Conservation (phyloP, 2,329 filamentous ascomycete genomes). For the Ceratocystis diversiconidia region DNA sequence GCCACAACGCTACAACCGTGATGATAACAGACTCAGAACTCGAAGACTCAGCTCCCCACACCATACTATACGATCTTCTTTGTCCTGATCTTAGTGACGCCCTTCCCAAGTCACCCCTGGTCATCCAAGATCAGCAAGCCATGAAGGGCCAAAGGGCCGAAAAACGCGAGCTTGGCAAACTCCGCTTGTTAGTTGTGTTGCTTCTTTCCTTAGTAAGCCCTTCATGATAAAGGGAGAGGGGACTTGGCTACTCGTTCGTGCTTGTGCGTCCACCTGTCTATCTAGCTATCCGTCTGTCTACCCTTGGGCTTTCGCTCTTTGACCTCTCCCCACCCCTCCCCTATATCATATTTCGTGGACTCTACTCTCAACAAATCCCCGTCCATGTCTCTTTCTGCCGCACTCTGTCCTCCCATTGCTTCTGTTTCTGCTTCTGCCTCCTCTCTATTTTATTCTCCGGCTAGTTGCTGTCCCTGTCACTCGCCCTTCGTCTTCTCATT, state of each 20-base stretch:
- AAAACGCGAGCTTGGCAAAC: too few species aligned
- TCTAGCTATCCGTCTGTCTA: not conserved
- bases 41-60: not conserved
- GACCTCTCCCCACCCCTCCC: not conserved
- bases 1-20: not conserved
- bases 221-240: not conserved
- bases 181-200: too few species aligned
- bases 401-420: not conserved
- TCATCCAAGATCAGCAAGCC: too few species aligned
- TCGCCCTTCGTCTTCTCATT: not conserved
- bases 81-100: not conserved
- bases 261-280: not conserved
- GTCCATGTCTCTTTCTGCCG: not conserved
- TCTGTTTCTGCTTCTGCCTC: not conserved
- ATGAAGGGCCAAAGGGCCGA: too few species aligned
- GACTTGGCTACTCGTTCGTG: not conserved
- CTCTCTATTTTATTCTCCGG: not conserved
- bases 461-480: not conserved
- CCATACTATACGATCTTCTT: not conserved
- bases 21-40: not conserved
- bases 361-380: not conserved
- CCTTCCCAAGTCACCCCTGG: too few species aligned
- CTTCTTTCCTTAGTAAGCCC: not conserved
- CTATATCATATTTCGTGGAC: not conserved
- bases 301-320: not conserved